Evolutionary conservation across 2,329 filamentous ascomycete species (phyloP).

Genomic region (Fusarium xyrophilum): DNA sequence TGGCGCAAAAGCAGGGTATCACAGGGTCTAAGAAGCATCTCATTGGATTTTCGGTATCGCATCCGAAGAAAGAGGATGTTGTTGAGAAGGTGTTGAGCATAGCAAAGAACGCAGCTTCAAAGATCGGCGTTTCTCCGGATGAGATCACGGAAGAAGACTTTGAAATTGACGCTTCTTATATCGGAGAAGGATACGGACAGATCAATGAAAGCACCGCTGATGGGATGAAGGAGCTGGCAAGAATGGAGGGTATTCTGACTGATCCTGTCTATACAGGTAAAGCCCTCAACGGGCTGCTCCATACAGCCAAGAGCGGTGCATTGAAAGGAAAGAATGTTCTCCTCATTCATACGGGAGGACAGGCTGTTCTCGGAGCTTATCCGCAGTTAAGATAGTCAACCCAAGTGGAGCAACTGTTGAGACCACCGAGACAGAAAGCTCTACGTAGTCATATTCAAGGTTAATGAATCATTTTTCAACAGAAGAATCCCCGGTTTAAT

Average conservation of each 20-base stretch:
- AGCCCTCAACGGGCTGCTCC: conserved; percentile 12
- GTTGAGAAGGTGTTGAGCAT: conserved; percentile 10
- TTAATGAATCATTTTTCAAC: background rate
- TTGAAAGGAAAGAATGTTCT: conserved; percentile 11
- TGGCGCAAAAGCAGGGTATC: conserved; percentile 9
- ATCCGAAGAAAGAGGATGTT: background rate
- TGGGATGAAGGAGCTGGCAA: conserved; percentile 17
- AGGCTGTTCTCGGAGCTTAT: conserved; percentile 17
- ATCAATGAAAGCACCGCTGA: conserved; percentile 5
- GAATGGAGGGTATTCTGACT: conserved; percentile 19
- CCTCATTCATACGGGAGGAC: conserved; percentile 24
- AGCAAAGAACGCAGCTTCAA: conserved; percentile 14
- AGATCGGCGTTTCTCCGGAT: conserved; percentile 4
- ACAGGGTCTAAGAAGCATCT: conserved; percentile 2
- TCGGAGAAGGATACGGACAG: conserved; percentile 18
- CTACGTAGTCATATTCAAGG: background rate
- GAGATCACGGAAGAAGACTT: conserved; percentile 20
- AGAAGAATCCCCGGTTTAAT: too few relatives aligned
- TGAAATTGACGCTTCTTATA: conserved; percentile 8
- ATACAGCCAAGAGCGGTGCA: background rate
- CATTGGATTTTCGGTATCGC: conserved; percentile 13
- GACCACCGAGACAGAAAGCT: background rate
- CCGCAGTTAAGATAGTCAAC: background rate
- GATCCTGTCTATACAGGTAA: conserved; percentile 28
- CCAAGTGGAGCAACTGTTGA: too few relatives aligned